phyloP scores from a whole-genome alignment of 2,329 filamentous ascomycete genomes.

The Alternaria hordeiaustralica region DNA sequence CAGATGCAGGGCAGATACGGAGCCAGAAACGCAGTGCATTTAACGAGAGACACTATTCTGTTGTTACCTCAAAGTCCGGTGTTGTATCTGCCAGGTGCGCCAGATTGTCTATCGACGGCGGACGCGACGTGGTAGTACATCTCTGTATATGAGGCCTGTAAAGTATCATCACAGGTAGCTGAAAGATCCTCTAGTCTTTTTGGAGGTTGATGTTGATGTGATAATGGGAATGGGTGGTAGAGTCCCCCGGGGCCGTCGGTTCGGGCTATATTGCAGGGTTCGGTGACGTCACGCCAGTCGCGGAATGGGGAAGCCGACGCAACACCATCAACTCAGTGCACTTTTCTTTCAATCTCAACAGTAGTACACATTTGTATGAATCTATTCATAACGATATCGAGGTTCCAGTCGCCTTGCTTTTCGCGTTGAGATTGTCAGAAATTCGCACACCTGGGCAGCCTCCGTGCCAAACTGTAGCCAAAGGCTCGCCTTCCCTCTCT shows the following conservation, averaged over 20 bases:
- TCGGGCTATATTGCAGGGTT: neutral
- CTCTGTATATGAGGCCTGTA: no score
- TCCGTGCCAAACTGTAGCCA: neutral
- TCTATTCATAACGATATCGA: neutral
- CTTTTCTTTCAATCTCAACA: neutral
- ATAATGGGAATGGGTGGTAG: neutral
- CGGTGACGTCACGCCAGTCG: neutral
- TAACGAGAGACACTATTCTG: neutral
- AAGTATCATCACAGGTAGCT: neutral
- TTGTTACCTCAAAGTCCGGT: neutral
- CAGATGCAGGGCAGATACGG: neutral
- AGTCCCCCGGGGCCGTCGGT: neutral
- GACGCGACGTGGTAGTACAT: neutral
- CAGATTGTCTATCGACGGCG: neutral
- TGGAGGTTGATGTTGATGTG: neutral
- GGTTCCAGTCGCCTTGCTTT: neutral
- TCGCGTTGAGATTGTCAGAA: neutral
- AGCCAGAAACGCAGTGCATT: neutral
- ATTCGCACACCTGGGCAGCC: neutral
- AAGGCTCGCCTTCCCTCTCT: neutral
- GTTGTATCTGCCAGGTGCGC: neutral
- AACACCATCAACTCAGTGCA: neutral
- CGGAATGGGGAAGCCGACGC: neutral
- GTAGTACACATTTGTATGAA: neutral
- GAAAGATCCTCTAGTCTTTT: neutral